Conservation (phyloP, 139 green algal genomes). For the Auxenochlorella pyrenoidosa region DNA sequence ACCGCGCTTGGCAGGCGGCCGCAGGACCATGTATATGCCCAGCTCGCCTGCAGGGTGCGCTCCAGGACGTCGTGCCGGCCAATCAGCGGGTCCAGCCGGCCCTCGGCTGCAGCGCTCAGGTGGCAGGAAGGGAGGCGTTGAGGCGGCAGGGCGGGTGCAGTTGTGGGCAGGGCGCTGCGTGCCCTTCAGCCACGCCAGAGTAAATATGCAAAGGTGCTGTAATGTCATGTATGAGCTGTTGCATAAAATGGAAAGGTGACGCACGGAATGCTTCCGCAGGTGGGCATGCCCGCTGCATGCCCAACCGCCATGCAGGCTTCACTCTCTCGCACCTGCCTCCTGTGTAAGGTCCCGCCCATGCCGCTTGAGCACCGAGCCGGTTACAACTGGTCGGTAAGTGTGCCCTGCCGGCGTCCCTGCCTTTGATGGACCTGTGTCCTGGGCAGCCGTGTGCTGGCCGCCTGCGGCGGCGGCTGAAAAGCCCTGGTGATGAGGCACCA, state of each 20-base stretch:
- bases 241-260: too few relatives aligned
- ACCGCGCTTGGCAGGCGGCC: background rate
- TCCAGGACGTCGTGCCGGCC: constrained; percentile 69
- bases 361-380: constrained; percentile 47
- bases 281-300: too few relatives aligned
- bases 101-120: constrained; percentile 19
- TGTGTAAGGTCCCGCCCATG: constrained; percentile 78
- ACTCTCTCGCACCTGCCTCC: constrained; percentile 44
- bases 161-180: too few relatives aligned
- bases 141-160: too few relatives aligned
- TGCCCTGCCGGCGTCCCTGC: background rate
- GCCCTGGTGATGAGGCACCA: background rate
- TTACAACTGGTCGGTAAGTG: constrained; percentile 2
- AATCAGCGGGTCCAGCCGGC: constrained; percentile 77
- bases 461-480: background rate
- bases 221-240: too few relatives aligned
- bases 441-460: background rate
- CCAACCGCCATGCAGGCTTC: too few relatives aligned
- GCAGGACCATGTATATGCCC: background rate
- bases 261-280: too few relatives aligned
- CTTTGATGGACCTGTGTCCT: background rate
- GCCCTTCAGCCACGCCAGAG: too few relatives aligned
- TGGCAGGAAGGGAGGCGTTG: too few relatives aligned
- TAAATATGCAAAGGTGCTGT: too few relatives aligned
- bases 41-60: constrained; percentile 59